Evolutionary conservation across 164 flowering plant genomes (phyloP).

Genomic region (Umbellularia californica): DNA sequence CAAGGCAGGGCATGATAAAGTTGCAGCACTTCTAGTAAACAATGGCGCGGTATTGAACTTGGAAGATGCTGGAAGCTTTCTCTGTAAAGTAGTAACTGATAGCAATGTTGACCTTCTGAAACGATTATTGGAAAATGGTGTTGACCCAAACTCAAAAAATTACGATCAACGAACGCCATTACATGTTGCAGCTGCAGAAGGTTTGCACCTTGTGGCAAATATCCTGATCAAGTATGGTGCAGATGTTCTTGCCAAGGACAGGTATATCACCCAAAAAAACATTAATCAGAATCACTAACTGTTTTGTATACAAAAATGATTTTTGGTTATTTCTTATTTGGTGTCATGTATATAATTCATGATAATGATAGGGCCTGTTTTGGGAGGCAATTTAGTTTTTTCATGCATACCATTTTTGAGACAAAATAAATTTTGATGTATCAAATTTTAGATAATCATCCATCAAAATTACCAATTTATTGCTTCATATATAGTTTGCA

Average conservation of each 20-base stretch:
- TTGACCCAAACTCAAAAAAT: constrained; percentile 51
- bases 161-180: constrained; percentile 60
- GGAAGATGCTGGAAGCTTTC: constrained; percentile 46
- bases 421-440: no score
- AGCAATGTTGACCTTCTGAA: constrained; percentile 37
- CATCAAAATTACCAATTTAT: no score
- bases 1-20: constrained; percentile 50
- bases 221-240: constrained; percentile 49
- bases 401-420: no score
- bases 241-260: constrained; percentile 47
- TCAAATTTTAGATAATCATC: no score
- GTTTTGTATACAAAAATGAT: not conserved
- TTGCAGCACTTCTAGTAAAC: constrained; percentile 36
- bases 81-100: constrained; percentile 41
- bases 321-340: not conserved
- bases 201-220: constrained; percentile 35
- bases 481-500: no score
- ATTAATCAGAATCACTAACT: not conserved
- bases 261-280: constrained; percentile 27
- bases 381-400: not conserved
- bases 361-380: not conserved
- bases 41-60: constrained; percentile 40
- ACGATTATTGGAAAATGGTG: constrained; percentile 42
- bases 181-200: constrained; percentile 59
- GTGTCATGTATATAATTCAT: not conserved